These are phyloP conservation scores for Penicillium sp. DNA, from an alignment of 2,329 filamentous ascomycete species.

Conservation along the genomic window DNA sequence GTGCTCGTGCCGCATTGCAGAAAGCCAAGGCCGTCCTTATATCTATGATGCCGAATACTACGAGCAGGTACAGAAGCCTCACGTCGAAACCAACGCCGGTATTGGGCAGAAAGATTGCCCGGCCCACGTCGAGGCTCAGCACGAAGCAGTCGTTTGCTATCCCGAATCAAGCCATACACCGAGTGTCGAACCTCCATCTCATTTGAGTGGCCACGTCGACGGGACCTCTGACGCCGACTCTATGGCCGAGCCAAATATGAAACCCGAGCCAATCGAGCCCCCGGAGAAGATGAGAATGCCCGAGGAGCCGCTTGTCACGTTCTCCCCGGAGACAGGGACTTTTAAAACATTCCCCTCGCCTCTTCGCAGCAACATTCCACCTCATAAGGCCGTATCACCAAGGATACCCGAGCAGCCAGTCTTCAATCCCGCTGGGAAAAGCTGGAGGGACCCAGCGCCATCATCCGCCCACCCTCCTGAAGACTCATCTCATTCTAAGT, in stretches of 20 bases:
- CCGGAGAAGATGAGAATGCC: slow-evolving; percentile 20
- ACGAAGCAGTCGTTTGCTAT: neutral
- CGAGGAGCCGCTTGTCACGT: slow-evolving; percentile 35
- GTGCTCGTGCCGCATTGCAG: slow-evolving; percentile 44
- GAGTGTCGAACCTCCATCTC: slow-evolving; percentile 13
- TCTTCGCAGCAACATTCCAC: slow-evolving; percentile 23
- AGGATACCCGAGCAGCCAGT: slow-evolving; percentile 8
- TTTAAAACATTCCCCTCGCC: slow-evolving; percentile 39
- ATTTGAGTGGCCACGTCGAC: slow-evolving; percentile 4
- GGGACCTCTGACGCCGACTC: neutral
- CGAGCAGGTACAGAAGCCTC: slow-evolving; percentile 17
- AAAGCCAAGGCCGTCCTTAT: slow-evolving; percentile 36
- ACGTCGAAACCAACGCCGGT: slow-evolving; percentile 11
- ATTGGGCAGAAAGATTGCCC: neutral
- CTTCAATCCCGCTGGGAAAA: slow-evolving; percentile 4
- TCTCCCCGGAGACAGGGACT: slow-evolving; percentile 41
- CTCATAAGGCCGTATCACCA: slow-evolving; percentile 16
- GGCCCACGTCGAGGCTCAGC: neutral
- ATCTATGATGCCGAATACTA: slow-evolving; percentile 35
- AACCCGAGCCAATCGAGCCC: slow-evolving; percentile 16
- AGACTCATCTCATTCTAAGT: slow-evolving; percentile 13
- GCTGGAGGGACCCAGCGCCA: slow-evolving; percentile 4
- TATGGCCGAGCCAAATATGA: slow-evolving; percentile 4
- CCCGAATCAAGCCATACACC: slow-evolving; percentile 15
- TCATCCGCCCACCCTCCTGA: slow-evolving; percentile 7